Evolutionary conservation across 2,329 filamentous ascomycete genomes (phyloP), one percentile per base, ranked within the genome.

Genomic region (Ascosphaera pollenicola): DNA sequence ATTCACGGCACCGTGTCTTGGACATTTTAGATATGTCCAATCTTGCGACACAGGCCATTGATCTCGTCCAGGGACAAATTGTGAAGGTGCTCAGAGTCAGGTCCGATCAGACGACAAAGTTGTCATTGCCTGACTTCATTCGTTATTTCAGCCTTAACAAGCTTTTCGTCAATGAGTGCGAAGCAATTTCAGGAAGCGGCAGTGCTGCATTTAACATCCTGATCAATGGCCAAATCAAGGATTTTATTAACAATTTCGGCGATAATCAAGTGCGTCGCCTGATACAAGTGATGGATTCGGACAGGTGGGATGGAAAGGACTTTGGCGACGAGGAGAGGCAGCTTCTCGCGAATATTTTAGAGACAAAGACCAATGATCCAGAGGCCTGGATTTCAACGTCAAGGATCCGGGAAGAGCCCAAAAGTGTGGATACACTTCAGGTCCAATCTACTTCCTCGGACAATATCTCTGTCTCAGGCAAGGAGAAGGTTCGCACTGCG

Each of bases 401-500:
- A 2, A 63, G 60, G 38, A 63, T 72, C 35, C 66, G 69, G 70
- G 49, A 64, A 48, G 21, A 24, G 21, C 21, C 21, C 10, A 4
- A 24, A 24, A 53, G 55, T 4, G 42, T 57, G 28, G 49, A 48
- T 11, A 45, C 47, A 10, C 41, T 44, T 24, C 39, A 47, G 18
- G 43, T 37, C 3, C 37, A 47, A 35, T 38, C 56, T 21, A 42
- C 54, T 39, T 34, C 55, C 5, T 47, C 61, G 2, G 45, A 48
- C 30, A 40, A 41, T 3, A 35, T 43, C 21, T 37, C 45, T 15
- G 35, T 39, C 4, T 48, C 51, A 5, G 49, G 53, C 15, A 81
- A 78, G 50, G 66, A 75, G 40, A 81, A 77, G 56, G 64, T 65
- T 3, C 70, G 79, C 35, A 71, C 69, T 30, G 89, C 89, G 1